Conservation (phyloP, 2,329 filamentous ascomycete genomes). For the Clarireedia sp. region DNA sequence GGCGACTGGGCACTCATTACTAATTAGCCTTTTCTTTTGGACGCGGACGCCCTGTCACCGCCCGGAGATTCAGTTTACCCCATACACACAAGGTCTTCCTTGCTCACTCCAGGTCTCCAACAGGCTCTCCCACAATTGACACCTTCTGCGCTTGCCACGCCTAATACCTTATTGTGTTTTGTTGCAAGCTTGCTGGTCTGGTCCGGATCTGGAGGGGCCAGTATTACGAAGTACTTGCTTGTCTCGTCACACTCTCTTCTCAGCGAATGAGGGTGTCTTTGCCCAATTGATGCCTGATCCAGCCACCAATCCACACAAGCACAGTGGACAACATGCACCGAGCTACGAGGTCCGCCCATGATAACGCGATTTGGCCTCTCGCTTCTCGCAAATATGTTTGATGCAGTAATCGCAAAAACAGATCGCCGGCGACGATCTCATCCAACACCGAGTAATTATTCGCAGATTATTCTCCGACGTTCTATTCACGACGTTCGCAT, state of each 20-base stretch:
- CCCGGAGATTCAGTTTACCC: conserved; percentile 2
- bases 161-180: background rate
- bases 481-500: background rate
- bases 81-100: conserved; percentile 2
- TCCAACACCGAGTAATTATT: background rate
- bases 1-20: background rate
- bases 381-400: background rate
- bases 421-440: conserved; percentile 4
- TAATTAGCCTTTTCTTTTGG: background rate
- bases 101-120: background rate
- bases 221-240: background rate
- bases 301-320: conserved; percentile 1
- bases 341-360: conserved; percentile 7
- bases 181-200: background rate
- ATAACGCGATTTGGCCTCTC: background rate
- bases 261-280: background rate
- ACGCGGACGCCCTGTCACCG: conserved; percentile 1
- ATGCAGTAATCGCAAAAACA: background rate
- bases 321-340: background rate
- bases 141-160: conserved; percentile 4
- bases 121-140: background rate
- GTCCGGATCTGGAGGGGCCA: background rate
- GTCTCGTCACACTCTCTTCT: conserved; percentile 6
- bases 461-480: background rate
- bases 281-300: conserved; percentile 9